phyloP scores from a whole-genome alignment of 805 yeast genomes.

The Pichia eremophila region DNA sequence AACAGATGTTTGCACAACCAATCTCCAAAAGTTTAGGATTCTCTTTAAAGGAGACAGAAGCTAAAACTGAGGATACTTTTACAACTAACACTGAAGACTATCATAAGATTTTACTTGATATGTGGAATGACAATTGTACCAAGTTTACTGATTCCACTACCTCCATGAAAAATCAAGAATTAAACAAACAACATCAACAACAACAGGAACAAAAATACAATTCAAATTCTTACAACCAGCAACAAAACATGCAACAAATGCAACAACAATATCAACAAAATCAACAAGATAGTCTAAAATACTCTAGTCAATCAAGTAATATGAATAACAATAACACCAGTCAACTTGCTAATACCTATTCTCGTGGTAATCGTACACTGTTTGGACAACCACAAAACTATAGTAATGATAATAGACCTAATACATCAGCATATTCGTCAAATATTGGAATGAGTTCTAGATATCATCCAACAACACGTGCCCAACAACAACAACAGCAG shows the following conservation, averaged over 20 bases:
- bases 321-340: neutral
- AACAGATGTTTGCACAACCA: neutral
- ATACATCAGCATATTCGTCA: neutral
- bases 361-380: conserved; percentile 4
- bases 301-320: neutral
- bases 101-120: conserved; percentile 2
- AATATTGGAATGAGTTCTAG: conserved; percentile 5
- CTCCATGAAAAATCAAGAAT: no score
- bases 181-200: no score
- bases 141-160: neutral
- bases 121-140: conserved; percentile 11
- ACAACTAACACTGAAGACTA: conserved; percentile 2
- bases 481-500: conserved; percentile 19
- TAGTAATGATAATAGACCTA: neutral
- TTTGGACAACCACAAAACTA: conserved; percentile 2
- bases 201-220: no score
- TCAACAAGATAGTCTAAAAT: neutral
- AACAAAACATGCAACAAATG: neutral
- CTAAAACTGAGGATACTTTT: neutral
- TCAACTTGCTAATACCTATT: neutral
- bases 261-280: neutral
- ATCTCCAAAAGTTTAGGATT: conserved; percentile 1
- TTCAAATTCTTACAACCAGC: neutral
- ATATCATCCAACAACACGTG: conserved; percentile 24
- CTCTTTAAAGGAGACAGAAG: neutral